These are phyloP conservation scores for Diospyros lotus DNA, from an alignment of 148 eudicot species.

Conservation along the genomic window DNA sequence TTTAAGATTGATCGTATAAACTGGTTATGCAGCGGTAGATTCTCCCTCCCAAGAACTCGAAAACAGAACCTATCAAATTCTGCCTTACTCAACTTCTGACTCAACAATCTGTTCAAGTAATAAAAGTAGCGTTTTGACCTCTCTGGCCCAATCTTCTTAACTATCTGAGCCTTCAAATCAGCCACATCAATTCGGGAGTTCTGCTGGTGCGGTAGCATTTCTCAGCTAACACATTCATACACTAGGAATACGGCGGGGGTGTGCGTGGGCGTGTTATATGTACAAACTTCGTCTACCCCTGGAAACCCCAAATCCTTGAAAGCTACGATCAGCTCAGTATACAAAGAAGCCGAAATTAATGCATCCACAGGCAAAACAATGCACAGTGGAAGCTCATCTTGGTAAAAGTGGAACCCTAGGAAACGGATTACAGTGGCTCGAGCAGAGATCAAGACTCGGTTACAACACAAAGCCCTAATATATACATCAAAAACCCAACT, in stretches of 20 bases:
- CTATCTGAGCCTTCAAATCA: slow-evolving; percentile 47
- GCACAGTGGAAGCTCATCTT: slow-evolving; percentile 21
- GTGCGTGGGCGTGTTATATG: neutral
- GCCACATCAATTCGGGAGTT: slow-evolving; percentile 36
- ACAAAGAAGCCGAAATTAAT: slow-evolving; percentile 5
- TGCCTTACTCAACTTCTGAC: slow-evolving; percentile 43
- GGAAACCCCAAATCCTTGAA: slow-evolving; percentile 20
- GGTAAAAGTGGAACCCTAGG: slow-evolving; percentile 38
- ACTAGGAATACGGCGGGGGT: slow-evolving; percentile 15
- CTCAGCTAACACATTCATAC: slow-evolving; percentile 31
- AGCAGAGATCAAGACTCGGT: slow-evolving; percentile 24
- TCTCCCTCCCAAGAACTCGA: slow-evolving; percentile 55
- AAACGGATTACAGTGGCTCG: slow-evolving; percentile 18
- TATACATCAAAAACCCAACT: slow-evolving; percentile 8
- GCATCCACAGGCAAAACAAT: slow-evolving; percentile 20
- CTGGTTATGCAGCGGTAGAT: slow-evolving; percentile 52
- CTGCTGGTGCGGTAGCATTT: slow-evolving; percentile 42
- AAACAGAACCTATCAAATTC: slow-evolving; percentile 50
- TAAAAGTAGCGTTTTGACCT: slow-evolving; percentile 48
- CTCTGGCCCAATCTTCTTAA: slow-evolving; percentile 50
- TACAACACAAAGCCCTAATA: slow-evolving; percentile 20
- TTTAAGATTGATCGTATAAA: slow-evolving; percentile 47
- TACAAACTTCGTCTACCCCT: neutral
- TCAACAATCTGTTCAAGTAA: slow-evolving; percentile 41
- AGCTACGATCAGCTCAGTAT: slow-evolving; percentile 10